phyloP scores from a whole-genome alignment of 2,329 filamentous ascomycete genomes.

The Monilinia aucupariae region DNA sequence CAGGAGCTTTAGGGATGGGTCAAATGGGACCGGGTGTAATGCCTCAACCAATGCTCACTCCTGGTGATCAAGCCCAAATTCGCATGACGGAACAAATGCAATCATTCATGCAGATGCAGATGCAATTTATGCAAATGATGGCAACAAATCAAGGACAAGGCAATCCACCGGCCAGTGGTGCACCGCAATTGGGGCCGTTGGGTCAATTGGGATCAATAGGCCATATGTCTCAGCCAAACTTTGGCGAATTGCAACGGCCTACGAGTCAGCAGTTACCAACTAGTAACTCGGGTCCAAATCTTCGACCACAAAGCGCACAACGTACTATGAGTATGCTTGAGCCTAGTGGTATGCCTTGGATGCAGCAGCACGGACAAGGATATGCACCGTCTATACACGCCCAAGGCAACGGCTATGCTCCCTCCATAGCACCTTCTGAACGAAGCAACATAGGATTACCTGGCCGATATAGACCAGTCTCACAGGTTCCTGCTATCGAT shows the following conservation, averaged over 20 bases:
- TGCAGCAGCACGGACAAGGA: conserved; percentile 38
- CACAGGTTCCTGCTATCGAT: conserved; percentile 47
- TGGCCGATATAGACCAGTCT: conserved; percentile 85
- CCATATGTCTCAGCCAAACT: conserved; percentile 25
- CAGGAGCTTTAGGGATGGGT: conserved; percentile 31
- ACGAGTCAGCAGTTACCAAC: conserved; percentile 18
- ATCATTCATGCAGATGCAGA: conserved; percentile 88
- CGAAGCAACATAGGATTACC: conserved; percentile 90
- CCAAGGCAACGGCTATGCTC: conserved; percentile 61
- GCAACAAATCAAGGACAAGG: conserved; percentile 32
- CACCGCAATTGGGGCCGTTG: conserved; percentile 18
- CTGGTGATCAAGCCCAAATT: conserved; percentile 68
- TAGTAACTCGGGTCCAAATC: conserved; percentile 15
- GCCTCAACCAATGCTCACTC: conserved; percentile 37
- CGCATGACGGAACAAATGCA: conserved; percentile 80
- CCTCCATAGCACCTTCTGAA: conserved; percentile 92
- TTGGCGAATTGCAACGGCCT: conserved; percentile 27
- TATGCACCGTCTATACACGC: conserved; percentile 45
- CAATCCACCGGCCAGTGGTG: conserved; percentile 13
- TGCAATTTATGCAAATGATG: conserved; percentile 91
- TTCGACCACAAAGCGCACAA: conserved; percentile 28
- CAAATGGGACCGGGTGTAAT: conserved; percentile 33
- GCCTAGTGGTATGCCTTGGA: conserved; percentile 50
- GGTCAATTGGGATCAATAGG: conserved; percentile 20
- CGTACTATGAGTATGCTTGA: conserved; percentile 83